A percentile compares a stretch with the other conserved stretches of the same genome.
Evolutionary conservation across 2,329 filamentous ascomycete species (phyloP).

Genomic region (Chaetomiaceae sp.): DNA sequence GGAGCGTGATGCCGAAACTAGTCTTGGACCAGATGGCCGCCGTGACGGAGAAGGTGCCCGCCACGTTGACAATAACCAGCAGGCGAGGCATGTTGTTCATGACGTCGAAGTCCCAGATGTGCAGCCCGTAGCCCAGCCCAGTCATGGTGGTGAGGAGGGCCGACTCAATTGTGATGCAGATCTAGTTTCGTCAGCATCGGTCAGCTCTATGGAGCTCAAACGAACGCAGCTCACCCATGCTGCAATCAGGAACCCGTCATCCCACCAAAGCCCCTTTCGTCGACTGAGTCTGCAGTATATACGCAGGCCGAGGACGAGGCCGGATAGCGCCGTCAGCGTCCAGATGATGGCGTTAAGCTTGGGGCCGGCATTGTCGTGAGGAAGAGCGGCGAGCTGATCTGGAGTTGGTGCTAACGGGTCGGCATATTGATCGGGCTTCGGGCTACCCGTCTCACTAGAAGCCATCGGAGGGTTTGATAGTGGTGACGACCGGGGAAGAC

Average conservation of each 20-base stretch:
- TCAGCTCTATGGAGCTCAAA: too few relatives aligned
- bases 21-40: constrained; percentile 36
- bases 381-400: constrained; percentile 16
- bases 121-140: constrained; percentile 23
- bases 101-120: constrained; percentile 26
- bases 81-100: constrained; percentile 17
- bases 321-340: constrained; percentile 20
- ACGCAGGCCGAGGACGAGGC: constrained; percentile 24
- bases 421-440: constrained; percentile 19
- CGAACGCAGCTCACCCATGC: constrained; percentile 21
- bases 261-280: constrained; percentile 26
- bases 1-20: constrained; percentile 36
- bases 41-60: constrained; percentile 29
- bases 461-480: background rate
- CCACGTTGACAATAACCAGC: constrained; percentile 18
- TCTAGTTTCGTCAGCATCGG: background rate
- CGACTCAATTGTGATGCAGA: constrained; percentile 20
- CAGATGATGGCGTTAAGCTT: constrained; percentile 23
- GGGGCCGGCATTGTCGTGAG: constrained; percentile 21
- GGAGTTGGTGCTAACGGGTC: constrained; percentile 4
- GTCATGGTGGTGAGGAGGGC: constrained; percentile 18
- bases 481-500: background rate
- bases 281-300: constrained; percentile 24
- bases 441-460: background rate
- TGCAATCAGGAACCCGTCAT: constrained; percentile 26